These are phyloP conservation scores for Cordyceps tenuipes DNA, from an alignment of 2,329 filamentous ascomycete species.

Conservation along the genomic window DNA sequence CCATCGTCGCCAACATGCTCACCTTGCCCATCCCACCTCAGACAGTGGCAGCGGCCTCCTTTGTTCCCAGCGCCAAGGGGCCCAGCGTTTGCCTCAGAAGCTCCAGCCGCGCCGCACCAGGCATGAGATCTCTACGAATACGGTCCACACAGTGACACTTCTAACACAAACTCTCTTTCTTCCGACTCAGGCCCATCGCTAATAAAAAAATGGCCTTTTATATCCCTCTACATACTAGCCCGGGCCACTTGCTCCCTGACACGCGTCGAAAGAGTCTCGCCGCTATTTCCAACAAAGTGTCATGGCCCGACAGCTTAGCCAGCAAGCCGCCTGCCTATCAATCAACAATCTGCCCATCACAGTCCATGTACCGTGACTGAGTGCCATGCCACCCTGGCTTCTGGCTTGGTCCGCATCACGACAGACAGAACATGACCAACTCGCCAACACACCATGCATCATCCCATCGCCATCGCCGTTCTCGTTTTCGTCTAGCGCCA, in stretches of 20 bases:
- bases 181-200: background rate
- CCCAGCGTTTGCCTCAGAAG: slow-evolving; percentile 1
- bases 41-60: background rate
- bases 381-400: too few relatives aligned
- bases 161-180: background rate
- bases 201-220: background rate
- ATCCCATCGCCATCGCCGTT: background rate
- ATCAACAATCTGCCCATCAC: too few relatives aligned
- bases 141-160: background rate
- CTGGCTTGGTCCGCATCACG: too few relatives aligned
- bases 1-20: background rate
- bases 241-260: background rate
- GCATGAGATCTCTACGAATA: background rate
- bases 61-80: background rate
- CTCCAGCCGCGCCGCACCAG: slow-evolving; percentile 1
- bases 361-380: too few relatives aligned
- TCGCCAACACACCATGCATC: too few relatives aligned
- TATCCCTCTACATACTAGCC: background rate
- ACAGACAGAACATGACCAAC: too few relatives aligned
- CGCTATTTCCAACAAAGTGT: background rate
- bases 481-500: background rate
- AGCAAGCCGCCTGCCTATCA: background rate
- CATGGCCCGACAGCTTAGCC: background rate
- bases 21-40: background rate
- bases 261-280: background rate